These are phyloP conservation scores for Pleodorina starrii DNA, from an alignment of 139 green algal genomes.

Conservation along the genomic window DNA sequence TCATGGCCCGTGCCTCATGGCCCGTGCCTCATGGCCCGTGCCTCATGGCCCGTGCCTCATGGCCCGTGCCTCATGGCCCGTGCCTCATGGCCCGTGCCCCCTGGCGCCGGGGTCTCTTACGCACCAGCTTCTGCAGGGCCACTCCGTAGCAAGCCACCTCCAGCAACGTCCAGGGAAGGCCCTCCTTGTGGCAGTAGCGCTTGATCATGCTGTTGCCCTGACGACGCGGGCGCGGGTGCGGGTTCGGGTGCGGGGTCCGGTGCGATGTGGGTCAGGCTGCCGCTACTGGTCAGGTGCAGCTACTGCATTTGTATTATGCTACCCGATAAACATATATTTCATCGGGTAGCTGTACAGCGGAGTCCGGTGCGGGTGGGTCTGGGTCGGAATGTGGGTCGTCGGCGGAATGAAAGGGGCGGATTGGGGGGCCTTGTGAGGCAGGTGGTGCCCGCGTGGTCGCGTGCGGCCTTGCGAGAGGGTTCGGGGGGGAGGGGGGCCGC, in stretches of 20 bases:
- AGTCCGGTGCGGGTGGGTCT: neutral
- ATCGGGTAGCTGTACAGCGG: neutral
- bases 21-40: no score
- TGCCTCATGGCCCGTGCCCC: no score
- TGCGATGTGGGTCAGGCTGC: no score
- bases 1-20: neutral
- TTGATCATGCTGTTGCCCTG: conserved; percentile 39
- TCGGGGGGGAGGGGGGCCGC: no score
- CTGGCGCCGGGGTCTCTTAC: no score
- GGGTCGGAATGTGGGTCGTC: neutral
- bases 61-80: no score
- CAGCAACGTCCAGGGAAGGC: conserved; percentile 34
- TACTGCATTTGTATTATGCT: neutral
- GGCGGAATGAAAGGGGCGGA: no score
- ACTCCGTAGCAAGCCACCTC: conserved; percentile 31
- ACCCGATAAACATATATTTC: neutral
- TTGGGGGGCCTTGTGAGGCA: no score
- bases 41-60: no score
- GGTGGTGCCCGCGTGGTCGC: no score
- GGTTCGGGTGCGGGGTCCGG: neutral
- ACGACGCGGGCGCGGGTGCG: neutral
- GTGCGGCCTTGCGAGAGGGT: no score
- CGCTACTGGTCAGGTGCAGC: neutral
- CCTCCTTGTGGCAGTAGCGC: conserved; percentile 10
- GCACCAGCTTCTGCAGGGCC: conserved; percentile 23